Evolutionary conservation across 306 rosid genomes (phyloP), one percentile per base, ranked within the genome.

Genomic region (Senna siamea): DNA sequence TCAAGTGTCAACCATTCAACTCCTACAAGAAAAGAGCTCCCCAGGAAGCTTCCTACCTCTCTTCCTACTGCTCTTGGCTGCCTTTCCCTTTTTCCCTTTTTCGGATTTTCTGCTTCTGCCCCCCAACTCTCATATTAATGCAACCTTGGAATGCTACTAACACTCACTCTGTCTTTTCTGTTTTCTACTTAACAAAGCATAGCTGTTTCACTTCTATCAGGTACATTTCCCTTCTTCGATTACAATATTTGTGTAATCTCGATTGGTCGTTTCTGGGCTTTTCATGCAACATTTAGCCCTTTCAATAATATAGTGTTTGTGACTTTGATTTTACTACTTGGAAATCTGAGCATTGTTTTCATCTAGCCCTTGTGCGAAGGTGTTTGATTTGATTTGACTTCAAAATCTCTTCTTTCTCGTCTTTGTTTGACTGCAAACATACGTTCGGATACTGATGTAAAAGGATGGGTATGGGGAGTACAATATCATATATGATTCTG

Each of bases 31-130:
- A 20, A 84, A 74, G 80, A 67, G 69, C 70, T 73, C 14, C 69
- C 72, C 56, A 57, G 76, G 97, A 91, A 89, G 74, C 90, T 88
- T 92, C 96, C 84, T 72, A 76, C 87, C 83, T 74, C 51, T 63
- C 82, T 84, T 87, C 79, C 75, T 47, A 46, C 78, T 35, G 84
- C 89, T 72, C 9, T 52, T 28, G 35, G 57, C 72, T 17, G 28
- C 34, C 76, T 74, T 84, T 78, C 72, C 57, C 70, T 52, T 69
- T 55, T 41, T 19, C 51, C 32, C 38, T 58, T 70, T 48, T 30
- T 53, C 8, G 37, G 19, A 30, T 69, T 71, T 70, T 22, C 77
- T 77, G 73, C 63, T 40, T 66, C 54, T 70, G 46, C 74, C 47
- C 65, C 43, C 35, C 6, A 35, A 7, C 20, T 7, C 75, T 74